Base-by-base conservation (phyloP, 1,139 yeast genomes). In the Lodderomyces theae region DNA sequence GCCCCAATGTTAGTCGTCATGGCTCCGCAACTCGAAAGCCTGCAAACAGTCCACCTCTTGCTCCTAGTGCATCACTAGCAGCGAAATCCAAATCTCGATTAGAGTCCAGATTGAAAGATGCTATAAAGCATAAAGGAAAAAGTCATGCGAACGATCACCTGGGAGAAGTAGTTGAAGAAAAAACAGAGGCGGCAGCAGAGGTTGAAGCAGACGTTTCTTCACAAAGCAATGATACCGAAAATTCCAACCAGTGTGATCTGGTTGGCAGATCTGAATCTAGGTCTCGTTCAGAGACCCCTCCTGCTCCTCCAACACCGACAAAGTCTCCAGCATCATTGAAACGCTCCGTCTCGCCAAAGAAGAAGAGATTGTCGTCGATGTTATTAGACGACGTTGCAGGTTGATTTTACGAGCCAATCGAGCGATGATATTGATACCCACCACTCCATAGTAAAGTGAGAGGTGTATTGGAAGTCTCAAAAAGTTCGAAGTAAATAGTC, bases 271-370 rank as follows among this genome's bases (percentile, higher is more conserved):
- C 15, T 15, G 12, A 15, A n/a, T 15, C 18, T 15, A 28, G 12
- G 10, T 28, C 31, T 18, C 5, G 12, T 11, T 28, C 31, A 11
- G 16, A 18, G 5, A 15, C 31, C 4, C 5, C 11, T 6, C 13
- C 31, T 28, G 18, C 38, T 10, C 30, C 38, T 10, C 39, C 39
- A 12, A 16, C 37, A 8, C 31, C 46, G 2, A 23, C 39, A 19
- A 47, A 48, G 12, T 49, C 60, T 2, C 54, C 61, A 5, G 57
- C 50, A 19, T 42, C 59, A 0, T 60, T 69, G 35, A 68, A 54
- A 44, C 55, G 74, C 42, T 68, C 74, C 3, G 53, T 62, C 1
- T 69, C 74, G 2, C 74, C 74, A 2, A 66, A 64, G 41, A 69
- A 69, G 42, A 68, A 65, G 47, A 63, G 63, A 34, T 52, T 64